A percentile compares a stretch with the other conserved stretches of the same genome.
phyloP scores from a whole-genome alignment of 257 asterid species.

The Euphrasia confusa region DNA sequence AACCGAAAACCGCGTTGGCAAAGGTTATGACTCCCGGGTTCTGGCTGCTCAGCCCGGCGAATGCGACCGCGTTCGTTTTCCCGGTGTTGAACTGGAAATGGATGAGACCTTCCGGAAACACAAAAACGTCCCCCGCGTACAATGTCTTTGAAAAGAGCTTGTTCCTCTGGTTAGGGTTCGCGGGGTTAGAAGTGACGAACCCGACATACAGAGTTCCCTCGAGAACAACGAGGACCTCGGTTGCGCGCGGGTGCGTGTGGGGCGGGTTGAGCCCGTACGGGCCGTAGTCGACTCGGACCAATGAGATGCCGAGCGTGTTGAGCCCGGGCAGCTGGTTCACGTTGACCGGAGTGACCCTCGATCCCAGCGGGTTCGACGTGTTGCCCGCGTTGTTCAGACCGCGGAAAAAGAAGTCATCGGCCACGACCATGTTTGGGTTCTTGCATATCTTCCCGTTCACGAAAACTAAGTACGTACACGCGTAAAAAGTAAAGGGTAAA shows the following conservation, averaged over 20 bases:
- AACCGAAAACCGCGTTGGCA: constrained; percentile 14
- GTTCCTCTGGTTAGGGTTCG: background rate
- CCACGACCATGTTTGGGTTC: background rate
- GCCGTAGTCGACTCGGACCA: constrained; percentile 21
- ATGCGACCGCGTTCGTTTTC: background rate
- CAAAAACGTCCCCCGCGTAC: background rate
- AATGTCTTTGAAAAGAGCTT: background rate
- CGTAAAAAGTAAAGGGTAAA: too few relatives aligned
- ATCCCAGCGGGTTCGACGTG: background rate
- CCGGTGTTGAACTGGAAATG: background rate
- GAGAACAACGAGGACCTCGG: constrained; percentile 8
- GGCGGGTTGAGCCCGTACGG: constrained; percentile 27
- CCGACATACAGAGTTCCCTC: background rate
- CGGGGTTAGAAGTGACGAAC: background rate
- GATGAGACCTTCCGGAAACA: constrained; percentile 3
- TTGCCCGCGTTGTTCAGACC: background rate
- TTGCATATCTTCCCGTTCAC: constrained; percentile 13
- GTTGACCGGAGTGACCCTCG: background rate
- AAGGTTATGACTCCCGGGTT: constrained; percentile 9
- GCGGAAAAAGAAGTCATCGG: background rate
- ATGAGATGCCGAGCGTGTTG: constrained; percentile 24
- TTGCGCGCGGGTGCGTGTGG: constrained; percentile 30
- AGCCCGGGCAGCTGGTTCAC: background rate
- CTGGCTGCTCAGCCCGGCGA: constrained; percentile 1
- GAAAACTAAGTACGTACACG: constrained; percentile 11